Evolutionary conservation across 495 filamentous ascomycete species (phyloP).

Genomic region (Lasiosphaeria hispida): DNA sequence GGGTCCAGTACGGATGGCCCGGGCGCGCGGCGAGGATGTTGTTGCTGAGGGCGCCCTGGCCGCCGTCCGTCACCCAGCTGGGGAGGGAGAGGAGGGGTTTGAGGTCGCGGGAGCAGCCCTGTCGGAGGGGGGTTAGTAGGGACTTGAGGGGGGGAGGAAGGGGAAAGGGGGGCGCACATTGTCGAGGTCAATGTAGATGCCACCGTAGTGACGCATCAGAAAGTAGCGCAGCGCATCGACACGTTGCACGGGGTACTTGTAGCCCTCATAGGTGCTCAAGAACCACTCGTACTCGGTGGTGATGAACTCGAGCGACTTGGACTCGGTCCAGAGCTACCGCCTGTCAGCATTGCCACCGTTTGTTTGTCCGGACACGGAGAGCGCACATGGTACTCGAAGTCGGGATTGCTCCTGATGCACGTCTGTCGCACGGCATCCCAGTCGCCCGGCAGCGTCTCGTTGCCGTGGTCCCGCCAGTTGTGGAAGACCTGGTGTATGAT

Average conservation of each 20-base stretch:
- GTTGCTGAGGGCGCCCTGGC: slow-evolving; percentile 80
- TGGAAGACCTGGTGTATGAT: slow-evolving; percentile 88
- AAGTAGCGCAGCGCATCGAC: slow-evolving; percentile 86
- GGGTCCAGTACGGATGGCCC: slow-evolving; percentile 77
- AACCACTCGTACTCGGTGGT: slow-evolving; percentile 76
- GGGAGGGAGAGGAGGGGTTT: slow-evolving; percentile 77
- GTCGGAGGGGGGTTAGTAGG: slow-evolving; percentile 44
- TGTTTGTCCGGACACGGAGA: too few relatives aligned
- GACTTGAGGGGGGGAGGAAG: slow-evolving; percentile 35
- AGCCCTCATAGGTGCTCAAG: slow-evolving; percentile 74
- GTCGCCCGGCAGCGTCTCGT: slow-evolving; percentile 64
- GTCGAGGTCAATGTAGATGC: slow-evolving; percentile 85
- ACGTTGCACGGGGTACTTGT: slow-evolving; percentile 76
- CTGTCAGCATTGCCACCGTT: too few relatives aligned
- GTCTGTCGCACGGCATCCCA: slow-evolving; percentile 73
- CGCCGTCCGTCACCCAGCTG: slow-evolving; percentile 76
- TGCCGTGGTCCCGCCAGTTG: slow-evolving; percentile 42
- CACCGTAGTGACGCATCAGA: slow-evolving; percentile 74
- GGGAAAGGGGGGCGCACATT: slow-evolving; percentile 54
- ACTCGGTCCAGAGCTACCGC: slow-evolving; percentile 74
- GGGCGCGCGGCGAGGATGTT: slow-evolving; percentile 81
- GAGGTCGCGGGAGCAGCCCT: slow-evolving; percentile 78
- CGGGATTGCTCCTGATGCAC: slow-evolving; percentile 69
- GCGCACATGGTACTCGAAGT: slow-evolving; percentile 79
- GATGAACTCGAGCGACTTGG: slow-evolving; percentile 72